Evolutionary conservation across 2,329 filamentous ascomycete species (phyloP), one percentile per base, ranked within the genome.

Genomic region (Chalara sp.): DNA sequence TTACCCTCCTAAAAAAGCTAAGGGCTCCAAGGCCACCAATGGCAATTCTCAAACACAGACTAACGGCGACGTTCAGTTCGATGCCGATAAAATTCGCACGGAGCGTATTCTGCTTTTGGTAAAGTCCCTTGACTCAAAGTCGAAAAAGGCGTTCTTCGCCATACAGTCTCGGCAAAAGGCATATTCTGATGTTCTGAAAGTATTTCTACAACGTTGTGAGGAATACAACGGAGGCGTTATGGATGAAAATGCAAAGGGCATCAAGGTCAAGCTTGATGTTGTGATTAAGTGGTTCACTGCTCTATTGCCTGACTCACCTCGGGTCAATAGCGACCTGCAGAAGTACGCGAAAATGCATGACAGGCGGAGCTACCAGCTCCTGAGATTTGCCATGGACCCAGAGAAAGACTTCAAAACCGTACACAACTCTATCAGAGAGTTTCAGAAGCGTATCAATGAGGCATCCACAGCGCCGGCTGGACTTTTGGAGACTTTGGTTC

Each of bases 401-500:
- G 86, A 92, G 56, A 91, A 87, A 61, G 93, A 99, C 63, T 97
- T 96, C 68, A 86, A 89, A 61, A 96, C 89, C 39, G 89, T 96
- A 43, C 81, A 86, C 56, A 89, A 91, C 61, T 90, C 92, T 1
- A 87, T 96, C 61, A 93, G 89, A 68, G 93, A 99, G 71, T 74
- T 97, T 37, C 81, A 84, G 42, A 93, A 90, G 69, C 84, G 90
- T 52, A 77, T 95, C 35, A 86, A 91, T 59, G 78, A 80, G 49
- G 80, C 80, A 28, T 74, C 84, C 44, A 76, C 78, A 49, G 68
- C 80, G 55, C 67, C 73, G n/a, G 61, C 68, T n/a, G 73, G 74
- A 31, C 75, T 93, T 44, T 71, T 95, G 4, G 89, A 95, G 35
- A 95, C 89, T 0, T 67, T 99, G 30, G 80, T 85, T 5, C 87